phyloP scores from a whole-genome alignment of 208 protist genomes.

The Crithidia acanthocephali region DNA sequence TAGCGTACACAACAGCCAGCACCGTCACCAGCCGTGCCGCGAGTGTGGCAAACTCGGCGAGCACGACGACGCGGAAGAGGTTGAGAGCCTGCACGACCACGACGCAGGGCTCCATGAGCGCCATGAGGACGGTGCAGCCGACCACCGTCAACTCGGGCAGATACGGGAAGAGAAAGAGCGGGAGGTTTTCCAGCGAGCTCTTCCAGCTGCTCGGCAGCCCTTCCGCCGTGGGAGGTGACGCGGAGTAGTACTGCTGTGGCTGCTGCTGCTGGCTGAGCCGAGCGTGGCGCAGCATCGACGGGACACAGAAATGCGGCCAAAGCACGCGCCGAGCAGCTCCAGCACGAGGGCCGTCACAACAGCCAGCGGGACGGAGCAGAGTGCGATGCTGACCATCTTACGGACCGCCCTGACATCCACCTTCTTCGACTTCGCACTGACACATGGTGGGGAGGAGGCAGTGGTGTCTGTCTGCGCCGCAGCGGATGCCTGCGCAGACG shows the following conservation, averaged over 20 bases:
- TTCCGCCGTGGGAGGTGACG: not conserved
- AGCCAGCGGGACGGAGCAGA: slow-evolving; percentile 50
- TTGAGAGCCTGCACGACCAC: slow-evolving; percentile 72
- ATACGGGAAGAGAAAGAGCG: slow-evolving; percentile 13
- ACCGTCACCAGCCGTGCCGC: slow-evolving; percentile 53
- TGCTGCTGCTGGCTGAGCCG: slow-evolving; percentile 22
- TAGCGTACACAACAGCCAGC: slow-evolving; percentile 38
- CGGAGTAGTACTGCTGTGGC: not conserved
- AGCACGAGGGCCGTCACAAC: slow-evolving; percentile 28
- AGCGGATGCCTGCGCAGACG: not conserved
- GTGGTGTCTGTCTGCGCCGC: not conserved
- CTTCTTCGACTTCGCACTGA: too few relatives aligned
- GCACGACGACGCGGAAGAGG: slow-evolving; percentile 60
- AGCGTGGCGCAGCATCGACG: slow-evolving; percentile 32
- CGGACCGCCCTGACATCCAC: slow-evolving; percentile 27
- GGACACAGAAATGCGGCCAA: slow-evolving; percentile 22
- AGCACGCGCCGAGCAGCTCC: slow-evolving; percentile 32
- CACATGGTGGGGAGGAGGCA: too few relatives aligned
- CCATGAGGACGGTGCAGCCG: slow-evolving; percentile 44
- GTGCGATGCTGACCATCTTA: slow-evolving; percentile 49
- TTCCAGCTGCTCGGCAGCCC: not conserved
- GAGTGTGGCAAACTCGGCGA: slow-evolving; percentile 69
- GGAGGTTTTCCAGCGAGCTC: not conserved
- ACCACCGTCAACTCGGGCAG: slow-evolving; percentile 64
- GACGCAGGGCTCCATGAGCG: slow-evolving; percentile 67